Percentiles rank a stretch among this genome's conserved stretches.
These are phyloP conservation scores for Cercospora citrullina DNA, from an alignment of 2,329 filamentous ascomycete species.

Conservation along the genomic window DNA sequence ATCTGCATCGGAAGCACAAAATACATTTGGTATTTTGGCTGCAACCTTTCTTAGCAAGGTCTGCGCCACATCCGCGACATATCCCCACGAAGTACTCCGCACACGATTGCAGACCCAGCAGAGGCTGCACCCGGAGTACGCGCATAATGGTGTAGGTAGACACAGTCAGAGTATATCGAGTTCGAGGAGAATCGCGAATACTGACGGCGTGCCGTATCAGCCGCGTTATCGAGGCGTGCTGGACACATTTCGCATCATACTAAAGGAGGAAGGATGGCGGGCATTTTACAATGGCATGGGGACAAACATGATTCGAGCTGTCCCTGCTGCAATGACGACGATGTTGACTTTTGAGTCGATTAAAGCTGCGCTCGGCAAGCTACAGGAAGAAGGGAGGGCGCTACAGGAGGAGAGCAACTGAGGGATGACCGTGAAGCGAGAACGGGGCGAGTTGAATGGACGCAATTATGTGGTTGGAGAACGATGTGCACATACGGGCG, in stretches of 20 bases:
- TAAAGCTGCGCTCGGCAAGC: conserved; percentile 53
- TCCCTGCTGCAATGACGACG: conserved; percentile 93
- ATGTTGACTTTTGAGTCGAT: conserved; percentile 94
- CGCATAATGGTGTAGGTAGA: conserved; percentile 51
- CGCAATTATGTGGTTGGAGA: neutral
- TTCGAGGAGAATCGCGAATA: conserved; percentile 41
- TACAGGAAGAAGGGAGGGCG: conserved; percentile 55
- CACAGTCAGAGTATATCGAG: conserved; percentile 36
- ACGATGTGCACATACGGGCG: conserved; percentile 18
- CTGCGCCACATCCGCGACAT: conserved; percentile 89
- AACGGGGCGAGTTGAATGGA: neutral
- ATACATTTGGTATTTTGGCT: conserved; percentile 80
- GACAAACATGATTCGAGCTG: conserved; percentile 93
- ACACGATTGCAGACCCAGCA: conserved; percentile 93
- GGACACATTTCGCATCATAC: conserved; percentile 78
- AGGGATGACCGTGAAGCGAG: neutral
- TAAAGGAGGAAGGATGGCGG: conserved; percentile 89
- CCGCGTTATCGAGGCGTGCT: conserved; percentile 74
- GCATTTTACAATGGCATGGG: conserved; percentile 97
- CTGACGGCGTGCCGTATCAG: conserved; percentile 56
- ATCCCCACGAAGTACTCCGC: conserved; percentile 93
- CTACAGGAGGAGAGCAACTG: conserved; percentile 24
- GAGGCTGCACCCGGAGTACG: conserved; percentile 56
- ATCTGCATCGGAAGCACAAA: conserved; percentile 46
- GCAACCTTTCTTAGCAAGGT: conserved; percentile 94